Conservation (phyloP, 1,139 yeast species). For the Insectozyma bohioensis region DNA sequence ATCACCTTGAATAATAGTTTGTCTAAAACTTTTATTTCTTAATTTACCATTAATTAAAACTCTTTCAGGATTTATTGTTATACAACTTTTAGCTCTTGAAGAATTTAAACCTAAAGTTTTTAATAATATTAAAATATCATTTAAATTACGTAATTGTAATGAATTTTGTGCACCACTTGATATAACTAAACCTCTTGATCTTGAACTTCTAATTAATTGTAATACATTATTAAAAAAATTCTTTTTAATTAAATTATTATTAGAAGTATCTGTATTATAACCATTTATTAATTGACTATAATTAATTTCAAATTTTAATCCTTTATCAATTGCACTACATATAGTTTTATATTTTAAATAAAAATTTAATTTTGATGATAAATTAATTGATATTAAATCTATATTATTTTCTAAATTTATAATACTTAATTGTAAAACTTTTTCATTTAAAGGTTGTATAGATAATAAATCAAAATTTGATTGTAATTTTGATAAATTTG, state of each 20-base stretch:
- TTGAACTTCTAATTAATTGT: constrained; percentile 77
- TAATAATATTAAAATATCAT: constrained; percentile 68
- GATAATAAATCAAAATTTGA: constrained; percentile 76
- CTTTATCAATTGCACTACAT: constrained; percentile 80
- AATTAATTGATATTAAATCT: constrained; percentile 75
- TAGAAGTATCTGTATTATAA: constrained; percentile 16
- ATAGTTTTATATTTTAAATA: constrained; percentile 81
- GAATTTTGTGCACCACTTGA: constrained; percentile 73
- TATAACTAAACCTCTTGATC: constrained; percentile 75
- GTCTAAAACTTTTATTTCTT: constrained; percentile 68
- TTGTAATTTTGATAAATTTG: constrained; percentile 62
- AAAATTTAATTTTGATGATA: constrained; percentile 66
- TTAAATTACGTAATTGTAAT: constrained; percentile 59
- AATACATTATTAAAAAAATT: constrained; percentile 70
- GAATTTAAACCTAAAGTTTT: constrained; percentile 68
- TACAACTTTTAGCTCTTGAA: constrained; percentile 60
- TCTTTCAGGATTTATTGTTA: constrained; percentile 58
- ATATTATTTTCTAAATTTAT: constrained; percentile 58
- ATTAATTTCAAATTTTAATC: constrained; percentile 77
- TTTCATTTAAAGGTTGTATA: constrained; percentile 77
- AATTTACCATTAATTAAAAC: constrained; percentile 72
- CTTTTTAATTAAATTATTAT: constrained; percentile 38
- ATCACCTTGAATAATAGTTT: constrained; percentile 52
- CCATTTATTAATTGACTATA: constrained; percentile 57
- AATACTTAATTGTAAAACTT: constrained; percentile 72